phyloP scores from a whole-genome alignment of 495 filamentous ascomycete species.

The Astrothelium macrocarpum region DNA sequence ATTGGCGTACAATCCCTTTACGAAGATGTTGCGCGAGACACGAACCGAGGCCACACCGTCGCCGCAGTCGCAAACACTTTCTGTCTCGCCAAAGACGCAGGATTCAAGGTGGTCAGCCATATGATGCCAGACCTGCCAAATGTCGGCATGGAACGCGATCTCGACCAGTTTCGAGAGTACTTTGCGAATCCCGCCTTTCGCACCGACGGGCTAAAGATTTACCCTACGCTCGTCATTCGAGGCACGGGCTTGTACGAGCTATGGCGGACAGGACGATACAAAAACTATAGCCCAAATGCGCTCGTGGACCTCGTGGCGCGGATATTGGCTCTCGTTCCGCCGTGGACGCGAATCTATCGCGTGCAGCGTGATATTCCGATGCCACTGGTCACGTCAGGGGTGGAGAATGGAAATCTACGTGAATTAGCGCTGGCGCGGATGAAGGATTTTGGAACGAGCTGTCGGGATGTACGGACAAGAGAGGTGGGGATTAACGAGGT shows the following conservation, averaged over 20 bases:
- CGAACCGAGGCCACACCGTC: constrained; percentile 94
- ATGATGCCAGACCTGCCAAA: constrained; percentile 99
- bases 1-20: constrained; percentile 94
- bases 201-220: constrained; percentile 97
- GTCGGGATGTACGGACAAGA: constrained; percentile 92
- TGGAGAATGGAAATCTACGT: constrained; percentile 94
- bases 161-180: constrained; percentile 95
- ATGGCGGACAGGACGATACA: constrained; percentile 93
- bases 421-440: constrained; percentile 87
- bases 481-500: constrained; percentile 98
- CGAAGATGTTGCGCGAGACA: constrained; percentile 96
- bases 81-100: constrained; percentile 87
- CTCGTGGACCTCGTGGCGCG: constrained; percentile 91
- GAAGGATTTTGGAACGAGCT: constrained; percentile 97
- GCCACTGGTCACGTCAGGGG: constrained; percentile 91
- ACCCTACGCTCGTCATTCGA: constrained; percentile 93
- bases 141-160: constrained; percentile 93
- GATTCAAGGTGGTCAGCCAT: constrained; percentile 96
- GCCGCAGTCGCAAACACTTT: constrained; percentile 92
- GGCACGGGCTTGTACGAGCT: constrained; percentile 95
- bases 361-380: constrained; percentile 98
- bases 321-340: constrained; percentile 86
- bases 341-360: constrained; percentile 97
- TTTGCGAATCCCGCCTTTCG: constrained; percentile 94
- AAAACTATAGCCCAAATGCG: constrained; percentile 96